phyloP scores from a whole-genome alignment of 257 asterid species.

The Penstemon newberryi region DNA sequence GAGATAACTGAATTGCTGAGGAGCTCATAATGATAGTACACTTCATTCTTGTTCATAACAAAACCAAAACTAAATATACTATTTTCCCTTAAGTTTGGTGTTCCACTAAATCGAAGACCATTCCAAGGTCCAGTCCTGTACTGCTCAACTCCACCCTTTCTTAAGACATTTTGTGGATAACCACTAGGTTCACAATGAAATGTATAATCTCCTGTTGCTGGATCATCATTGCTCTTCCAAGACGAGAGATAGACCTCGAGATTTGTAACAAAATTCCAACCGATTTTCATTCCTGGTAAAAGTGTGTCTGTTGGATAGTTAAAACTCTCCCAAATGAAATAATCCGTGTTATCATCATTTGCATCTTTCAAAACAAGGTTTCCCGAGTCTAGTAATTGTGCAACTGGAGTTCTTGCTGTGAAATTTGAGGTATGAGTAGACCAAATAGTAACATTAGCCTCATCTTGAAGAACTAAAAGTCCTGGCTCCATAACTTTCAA shows the following conservation, averaged over 20 bases:
- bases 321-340: conserved; percentile 57
- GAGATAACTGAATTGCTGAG: conserved; percentile 30
- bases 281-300: conserved; percentile 56
- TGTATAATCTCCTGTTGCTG: conserved; percentile 36
- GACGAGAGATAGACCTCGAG: conserved; percentile 28
- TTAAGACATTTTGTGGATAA: conserved; percentile 33
- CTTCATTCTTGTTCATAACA: conserved; percentile 21
- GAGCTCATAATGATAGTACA: conserved; percentile 30
- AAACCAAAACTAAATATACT: conserved; percentile 11
- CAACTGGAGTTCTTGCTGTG: conserved; percentile 30
- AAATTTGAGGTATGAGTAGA: conserved; percentile 36
- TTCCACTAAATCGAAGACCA: conserved; percentile 40
- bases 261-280: conserved; percentile 34
- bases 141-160: conserved; percentile 7
- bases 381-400: conserved; percentile 46
- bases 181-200: conserved; percentile 37
- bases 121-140: conserved; percentile 45
- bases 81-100: conserved; percentile 25
- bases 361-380: conserved; percentile 50
- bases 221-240: conserved; percentile 42
- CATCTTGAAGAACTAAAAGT: conserved; percentile 35
- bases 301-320: conserved; percentile 46
- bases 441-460: conserved; percentile 34
- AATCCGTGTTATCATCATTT: conserved; percentile 24
- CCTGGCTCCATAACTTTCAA: conserved; percentile 34